Base-by-base conservation (phyloP, 2,329 filamentous ascomycete species). In the Colletotrichum brevisporum region DNA sequence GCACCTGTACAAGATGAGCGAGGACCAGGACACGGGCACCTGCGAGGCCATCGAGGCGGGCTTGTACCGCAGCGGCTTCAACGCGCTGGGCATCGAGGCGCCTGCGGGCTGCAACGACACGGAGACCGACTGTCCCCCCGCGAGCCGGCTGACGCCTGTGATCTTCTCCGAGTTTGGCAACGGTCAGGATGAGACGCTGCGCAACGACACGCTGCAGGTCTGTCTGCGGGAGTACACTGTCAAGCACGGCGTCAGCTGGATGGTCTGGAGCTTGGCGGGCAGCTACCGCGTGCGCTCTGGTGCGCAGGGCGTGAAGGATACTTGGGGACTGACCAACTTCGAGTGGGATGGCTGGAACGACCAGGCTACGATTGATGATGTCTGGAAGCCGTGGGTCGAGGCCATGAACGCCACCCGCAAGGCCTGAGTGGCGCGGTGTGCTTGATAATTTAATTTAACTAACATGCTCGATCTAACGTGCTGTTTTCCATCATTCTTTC, bases 331-430 rank as follows among this genome's bases (percentile, higher is more conserved):
- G 74, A 81, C 80, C 47, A 86, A 80, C 65, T 79, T 78, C 15
- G 79, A 85, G 61, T 86, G 83, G 82, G 77, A 76, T 12, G 83
- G 80, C 0, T 86, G 84, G 84, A 80, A 80, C 36, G 83, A 81
- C 54, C 77, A 79, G 2, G 79, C 78, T 48, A 84, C 82, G 1
- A 77, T 86, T 36, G 82, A 86, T 70, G 74, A 79, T 58, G 83
- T 82, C 72, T 86, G 84, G 84, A 85, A 84, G 78, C 84, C 84
- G 3, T 86, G 84, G 84, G 79, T 85, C 2, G 71, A 75, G 72
- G 76, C 72, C 10, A 85, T 84, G 83, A 73, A 79, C 43, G 74
- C 78, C 26, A 82, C 79, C 5, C 79, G 81, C 65, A 74, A 74
- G 26, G 80, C 79, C 4, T 79, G 31, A 58, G 18, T 3, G 4